Base-by-base conservation (phyloP, 2,329 filamentous ascomycete species). In the Aspergillus floridensis region DNA sequence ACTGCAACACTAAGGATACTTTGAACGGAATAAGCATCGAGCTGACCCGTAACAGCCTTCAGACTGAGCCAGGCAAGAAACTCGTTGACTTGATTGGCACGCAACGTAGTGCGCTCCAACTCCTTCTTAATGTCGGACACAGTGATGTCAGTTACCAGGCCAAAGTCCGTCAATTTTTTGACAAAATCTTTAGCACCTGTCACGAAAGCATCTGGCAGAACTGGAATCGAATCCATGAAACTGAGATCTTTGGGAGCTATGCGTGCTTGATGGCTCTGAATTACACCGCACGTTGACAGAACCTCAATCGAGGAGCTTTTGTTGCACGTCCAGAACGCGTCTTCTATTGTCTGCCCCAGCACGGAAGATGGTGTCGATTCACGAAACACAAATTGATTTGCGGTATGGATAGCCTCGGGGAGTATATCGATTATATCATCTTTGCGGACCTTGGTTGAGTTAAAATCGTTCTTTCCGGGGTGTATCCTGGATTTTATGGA, bases 281-380 rank as follows among this genome's bases (percentile, higher is more conserved):
- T 81, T 6, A 99, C 88, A 58, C 96, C 96, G 59, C 88, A 86
- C 21, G 89, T 96, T 1, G 93, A 97, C 65, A 96, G 87, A 6
- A 97, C 84, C 69, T 97, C 93, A 59, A 98, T 92, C 0, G 86
- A 88, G 2, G 91, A 87, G 63, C 88, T 89, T 71, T 86, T 88
- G 70, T 90, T 95, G 63, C 91, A 93, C 38, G 87, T 96, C 95
- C 95, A 99, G 72, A 99, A 99, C 0, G 92, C 91, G 75, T 97
- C 91, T 70, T 97, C 93, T 56, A 99, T 91, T 62, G 91, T 89
- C 70, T 92, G 87, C 0, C 92, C 91, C 21, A 98, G 90, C 61
- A 90, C 84, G 0, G 84, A 84, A 62, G 90, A 96, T 1, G 95
- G 95, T 0, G 96, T 98, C 1, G 95, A 97, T 70, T 96, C 91